Base-by-base conservation (phyloP, 148 eudicot species). In the Fallopia convolvulus region DNA sequence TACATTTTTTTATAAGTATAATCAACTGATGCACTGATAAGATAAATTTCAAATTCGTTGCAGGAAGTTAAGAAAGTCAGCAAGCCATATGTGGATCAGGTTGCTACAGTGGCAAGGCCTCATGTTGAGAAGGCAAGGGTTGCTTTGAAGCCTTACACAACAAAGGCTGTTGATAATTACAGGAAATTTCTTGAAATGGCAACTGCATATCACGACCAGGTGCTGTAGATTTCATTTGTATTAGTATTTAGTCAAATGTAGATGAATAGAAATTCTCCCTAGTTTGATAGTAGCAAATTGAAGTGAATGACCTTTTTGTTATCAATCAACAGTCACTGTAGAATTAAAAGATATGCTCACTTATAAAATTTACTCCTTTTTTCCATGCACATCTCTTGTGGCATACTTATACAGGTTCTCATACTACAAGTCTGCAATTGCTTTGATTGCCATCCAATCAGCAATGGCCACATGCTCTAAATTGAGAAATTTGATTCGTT, bases 21-120 rank as follows among this genome's bases (percentile, higher is more conserved):
- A 18, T n/a, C 8, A 68, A 17, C 23, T 58, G 70, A 18, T 55
- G 30, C 14, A 58, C 48, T 76, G 46, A 49, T 74, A 71, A 39
- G 39, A 61, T 15, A 30, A 30, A 36, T 55, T 26, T 75, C n/a
- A 15, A 56, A 47, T 32, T 21, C 30, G 75, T 81, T 77, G 14
- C 94, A 91, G 98, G 94, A 89, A 78, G 83, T 83, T 61, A 89
- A 87, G 86, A 91, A 82, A 80, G 46, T 85, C 55, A 89, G 98
- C 85, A 86, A 80, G 83, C 98, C 94, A 77, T 91, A 91, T 61
- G 86, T 93, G 76, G 93, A 88, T 79, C 90, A 88, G 86, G 91
- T 89, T 77, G 97, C 93, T 53, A 85, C 91, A 74, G 88, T 83
- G 72, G 84, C 97, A 75, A 91, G 83, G 83, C 98, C 98, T 82